Base-by-base conservation (phyloP, 2,329 filamentous ascomycete species). In the Rosellinia necatrix region DNA sequence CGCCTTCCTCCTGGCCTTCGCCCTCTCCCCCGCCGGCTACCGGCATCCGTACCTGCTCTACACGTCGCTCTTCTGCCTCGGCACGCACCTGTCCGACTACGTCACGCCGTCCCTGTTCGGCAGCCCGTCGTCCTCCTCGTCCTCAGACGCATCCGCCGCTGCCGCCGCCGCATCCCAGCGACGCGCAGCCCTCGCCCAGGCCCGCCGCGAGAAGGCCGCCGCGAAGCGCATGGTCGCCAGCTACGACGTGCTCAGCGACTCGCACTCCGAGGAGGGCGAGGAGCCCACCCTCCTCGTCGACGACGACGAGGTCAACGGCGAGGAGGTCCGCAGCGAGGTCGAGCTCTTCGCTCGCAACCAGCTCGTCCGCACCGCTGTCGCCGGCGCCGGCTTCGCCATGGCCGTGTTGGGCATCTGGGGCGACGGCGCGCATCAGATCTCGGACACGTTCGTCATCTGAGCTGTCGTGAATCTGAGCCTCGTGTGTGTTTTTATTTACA, bases 41-140 rank as follows among this genome's bases (percentile, higher is more conserved):
- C 86, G 89, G 70, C 93, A 97, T 71, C 93, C 93, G 0, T 97
- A 96, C 71, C 85, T 97, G 22, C 75, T 97, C 56, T 97, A 94
- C 85, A 91, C 91, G 12, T 86, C 87, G 2, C 75, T 91, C 22
- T 81, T 92, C 54, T 83, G 86, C 38, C 78, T 81, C 34, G 76
- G 89, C 34, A 84, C 89, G 40, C 80, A 81, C 19, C 76, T 83
- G 40, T 78, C 77, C 37, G 79, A 81, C 53, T 70, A 74, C 21
- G 66, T 84, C 35, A 73, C 80, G 13, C 78, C 81, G 1, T 73
- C 73, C 57, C 65, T 80, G 58, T 72, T 75, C 59, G 63, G 67
- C 22, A 46, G 59, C 22, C 59, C 67, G 37, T 59, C 66, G 8
- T 60, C 65, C 55, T 56, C 73, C 66, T 61, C 66, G n/a, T n/a